Evolutionary conservation across 805 yeast species (phyloP), one percentile per base, ranked within the genome.

Genomic region (Saccharomyces mikatae): DNA sequence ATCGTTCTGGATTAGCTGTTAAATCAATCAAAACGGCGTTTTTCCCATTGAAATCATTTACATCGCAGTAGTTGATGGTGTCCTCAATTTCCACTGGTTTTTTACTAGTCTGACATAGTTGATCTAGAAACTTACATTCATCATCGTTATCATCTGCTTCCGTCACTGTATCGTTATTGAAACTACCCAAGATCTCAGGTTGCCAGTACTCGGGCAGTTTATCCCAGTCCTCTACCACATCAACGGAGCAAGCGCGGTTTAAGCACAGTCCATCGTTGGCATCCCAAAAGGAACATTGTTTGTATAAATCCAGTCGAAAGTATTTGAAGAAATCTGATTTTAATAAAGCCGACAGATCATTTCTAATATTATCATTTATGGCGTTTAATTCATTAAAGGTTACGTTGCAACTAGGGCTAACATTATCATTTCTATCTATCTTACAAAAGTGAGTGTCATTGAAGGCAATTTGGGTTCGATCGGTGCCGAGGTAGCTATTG

Each of bases 1-100:
- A 94, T 64, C 98, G 77, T 71, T 94, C 99, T 0, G 96, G 97
- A 66, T 95, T 95, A 53, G 87, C 88, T 22, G 85, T 76, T 54
- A 94, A 77, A 64, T 91, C 89, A 29, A 94, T 96, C 62, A 86
- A 85, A 1, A 89, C 97, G 53, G 90, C 83, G 56, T 83, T 79
- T 62, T 82, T 81, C 60, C 79, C 81, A 48, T 79, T 77, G 49
- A 76, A 77, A 51, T 69, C 80, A 62, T 83, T 88, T 41, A 84
- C 71, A 65, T 84, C 87, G 65, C 88, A 83, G 72, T 86, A 87
- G 63, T 85, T 88, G 54, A 79, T 71, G 60, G 80, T 83, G 50
- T 75, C 58, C 53, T 58, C 61, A 32, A 55, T 44, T 62, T 65
- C n/a, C 47, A 13, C 17, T 29, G 54, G 32, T 50, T 58, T 41